phyloP scores from a whole-genome alignment of 139 green algal genomes.

The Chlamydomonas urium region DNA sequence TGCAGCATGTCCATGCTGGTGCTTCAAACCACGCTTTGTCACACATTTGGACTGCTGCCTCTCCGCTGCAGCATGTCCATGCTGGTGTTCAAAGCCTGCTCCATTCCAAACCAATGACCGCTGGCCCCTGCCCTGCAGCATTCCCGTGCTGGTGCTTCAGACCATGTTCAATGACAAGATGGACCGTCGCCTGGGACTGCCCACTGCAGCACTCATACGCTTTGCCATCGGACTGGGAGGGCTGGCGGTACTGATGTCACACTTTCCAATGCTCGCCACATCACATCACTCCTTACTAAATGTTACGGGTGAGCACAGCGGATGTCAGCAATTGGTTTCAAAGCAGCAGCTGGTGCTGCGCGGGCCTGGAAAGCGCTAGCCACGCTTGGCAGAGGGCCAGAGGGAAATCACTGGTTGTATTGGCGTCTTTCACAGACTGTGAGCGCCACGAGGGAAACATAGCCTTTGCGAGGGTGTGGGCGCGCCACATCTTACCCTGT shows the following conservation, averaged over 20 bases:
- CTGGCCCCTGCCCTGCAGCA: slow-evolving; percentile 34
- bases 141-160: slow-evolving; percentile 58
- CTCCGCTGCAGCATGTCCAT: not conserved
- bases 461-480: too few relatives aligned
- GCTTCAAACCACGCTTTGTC: not conserved
- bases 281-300: not conserved
- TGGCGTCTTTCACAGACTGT: too few relatives aligned
- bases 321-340: not conserved
- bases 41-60: not conserved
- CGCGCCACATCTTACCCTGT: too few relatives aligned
- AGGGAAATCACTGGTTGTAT: too few relatives aligned
- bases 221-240: slow-evolving; percentile 35
- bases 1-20: too few relatives aligned
- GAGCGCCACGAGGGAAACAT: too few relatives aligned
- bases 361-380: too few relatives aligned
- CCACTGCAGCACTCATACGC: slow-evolving; percentile 19
- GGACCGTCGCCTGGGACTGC: slow-evolving; percentile 34
- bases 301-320: slow-evolving; percentile 1
- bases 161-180: slow-evolving; percentile 41
- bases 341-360: not conserved
- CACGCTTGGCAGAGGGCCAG: not conserved
- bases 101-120: slow-evolving; percentile 32
- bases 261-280: slow-evolving; percentile 25
- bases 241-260: slow-evolving; percentile 27
- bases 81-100: not conserved